phyloP scores from a whole-genome alignment of 2,329 filamentous ascomycete species.

The Curvularia spicifera region DNA sequence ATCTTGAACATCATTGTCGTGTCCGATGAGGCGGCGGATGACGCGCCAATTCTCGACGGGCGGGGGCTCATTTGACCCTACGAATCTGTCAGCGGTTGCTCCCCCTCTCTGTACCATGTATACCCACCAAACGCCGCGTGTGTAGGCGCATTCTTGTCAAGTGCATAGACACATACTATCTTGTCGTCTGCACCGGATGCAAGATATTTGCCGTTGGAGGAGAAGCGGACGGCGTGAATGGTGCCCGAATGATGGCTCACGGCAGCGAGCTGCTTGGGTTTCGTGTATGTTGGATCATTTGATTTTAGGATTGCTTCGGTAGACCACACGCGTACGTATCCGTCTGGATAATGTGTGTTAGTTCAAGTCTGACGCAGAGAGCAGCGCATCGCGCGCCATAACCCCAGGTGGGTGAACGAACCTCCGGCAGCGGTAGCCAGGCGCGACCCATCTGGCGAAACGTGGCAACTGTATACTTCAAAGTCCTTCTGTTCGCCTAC shows the following conservation, averaged over 20 bases:
- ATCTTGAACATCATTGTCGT: constrained; percentile 98
- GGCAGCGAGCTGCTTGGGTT: constrained; percentile 91
- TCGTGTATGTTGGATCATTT: constrained; percentile 71
- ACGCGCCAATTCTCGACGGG: constrained; percentile 99
- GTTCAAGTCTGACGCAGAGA: constrained; percentile 27
- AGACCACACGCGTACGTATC: constrained; percentile 97
- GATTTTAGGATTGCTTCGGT: constrained; percentile 90
- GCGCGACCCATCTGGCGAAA: constrained; percentile 90
- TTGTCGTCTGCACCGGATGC: constrained; percentile 98
- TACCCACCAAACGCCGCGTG: constrained; percentile 77
- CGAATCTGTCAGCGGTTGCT: constrained; percentile 20
- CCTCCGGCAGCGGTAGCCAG: constrained; percentile 93
- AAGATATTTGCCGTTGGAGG: constrained; percentile 90
- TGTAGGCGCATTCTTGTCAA: constrained; percentile 81
- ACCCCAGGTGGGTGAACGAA: constrained; percentile 54
- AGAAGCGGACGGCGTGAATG: constrained; percentile 96
- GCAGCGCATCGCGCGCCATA: constrained; percentile 28
- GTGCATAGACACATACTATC: constrained; percentile 95
- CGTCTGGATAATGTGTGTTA: constrained; percentile 64
- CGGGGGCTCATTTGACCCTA: constrained; percentile 83
- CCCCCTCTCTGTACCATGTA: neutral
- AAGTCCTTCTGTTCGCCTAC: constrained; percentile 95
- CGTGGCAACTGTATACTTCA: constrained; percentile 97
- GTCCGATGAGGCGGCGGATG: constrained; percentile 87
- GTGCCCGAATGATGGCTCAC: constrained; percentile 99